Percentiles rank a stretch among this genome's conserved stretches.
phyloP scores from a whole-genome alignment of 768 basidiomycete species.

The Lentinula lateritia region DNA sequence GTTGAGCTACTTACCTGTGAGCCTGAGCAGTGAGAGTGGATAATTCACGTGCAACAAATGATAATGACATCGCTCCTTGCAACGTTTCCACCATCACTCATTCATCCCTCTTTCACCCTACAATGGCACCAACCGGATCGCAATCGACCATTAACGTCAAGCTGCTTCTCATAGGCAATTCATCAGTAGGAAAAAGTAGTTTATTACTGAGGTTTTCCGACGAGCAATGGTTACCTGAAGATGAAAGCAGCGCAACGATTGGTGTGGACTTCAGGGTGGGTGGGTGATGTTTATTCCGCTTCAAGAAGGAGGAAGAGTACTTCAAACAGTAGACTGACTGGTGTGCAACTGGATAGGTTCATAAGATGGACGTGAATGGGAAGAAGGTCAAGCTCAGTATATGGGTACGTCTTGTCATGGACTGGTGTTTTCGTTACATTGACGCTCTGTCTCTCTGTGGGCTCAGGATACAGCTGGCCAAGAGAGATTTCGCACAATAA shows the following conservation, averaged over 20 bases:
- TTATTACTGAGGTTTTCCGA: constrained; percentile 93
- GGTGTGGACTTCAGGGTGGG: constrained; percentile 82
- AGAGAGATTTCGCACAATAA: constrained; percentile 94
- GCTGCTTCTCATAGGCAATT: constrained; percentile 80
- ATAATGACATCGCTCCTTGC: neutral
- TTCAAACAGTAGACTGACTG: neutral
- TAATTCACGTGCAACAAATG: neutral
- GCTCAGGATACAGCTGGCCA: constrained; percentile 92
- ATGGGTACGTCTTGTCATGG: constrained; percentile 63
- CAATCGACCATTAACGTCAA: constrained; percentile 64
- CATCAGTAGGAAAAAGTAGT: constrained; percentile 90
- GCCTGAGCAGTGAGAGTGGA: too few species aligned
- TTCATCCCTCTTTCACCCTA: constrained; percentile 7
- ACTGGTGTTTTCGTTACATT: neutral
- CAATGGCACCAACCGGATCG: constrained; percentile 20
- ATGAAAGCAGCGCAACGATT: constrained; percentile 82
- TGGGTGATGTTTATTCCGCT: constrained; percentile 7
- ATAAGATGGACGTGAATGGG: constrained; percentile 82
- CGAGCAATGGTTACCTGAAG: constrained; percentile 90
- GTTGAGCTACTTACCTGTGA: too few species aligned
- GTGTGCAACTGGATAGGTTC: constrained; percentile 44
- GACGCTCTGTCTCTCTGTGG: neutral
- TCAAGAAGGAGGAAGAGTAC: neutral
- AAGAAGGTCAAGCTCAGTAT: constrained; percentile 90
- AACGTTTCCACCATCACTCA: neutral